These are phyloP conservation scores for Iberis pinnata DNA, from an alignment of 345 rosid genomes.

Conservation along the genomic window DNA sequence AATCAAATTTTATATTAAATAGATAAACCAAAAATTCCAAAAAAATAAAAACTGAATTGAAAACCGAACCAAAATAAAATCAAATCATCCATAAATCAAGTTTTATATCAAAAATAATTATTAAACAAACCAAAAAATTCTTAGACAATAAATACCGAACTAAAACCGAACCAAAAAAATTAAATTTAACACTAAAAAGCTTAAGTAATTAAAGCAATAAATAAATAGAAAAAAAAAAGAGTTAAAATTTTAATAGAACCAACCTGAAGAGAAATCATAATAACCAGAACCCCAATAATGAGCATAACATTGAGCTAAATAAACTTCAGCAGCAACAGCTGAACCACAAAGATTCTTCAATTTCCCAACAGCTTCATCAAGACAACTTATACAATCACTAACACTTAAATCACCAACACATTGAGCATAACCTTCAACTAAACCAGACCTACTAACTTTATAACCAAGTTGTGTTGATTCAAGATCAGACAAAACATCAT, in stretches of 20 bases:
- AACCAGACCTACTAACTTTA: slow-evolving; percentile 71
- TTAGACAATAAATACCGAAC: too few species aligned
- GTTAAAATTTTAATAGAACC: slow-evolving; percentile 5
- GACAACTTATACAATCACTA: slow-evolving; percentile 55
- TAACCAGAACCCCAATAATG: slow-evolving; percentile 87
- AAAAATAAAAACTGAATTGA: too few species aligned
- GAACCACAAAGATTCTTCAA: slow-evolving; percentile 69
- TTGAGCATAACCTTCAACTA: slow-evolving; percentile 77
- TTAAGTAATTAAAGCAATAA: not conserved
- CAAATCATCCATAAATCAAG: too few species aligned
- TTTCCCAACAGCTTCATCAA: slow-evolving; percentile 49
- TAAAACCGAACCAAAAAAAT: too few species aligned
- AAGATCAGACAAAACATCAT: slow-evolving; percentile 71
- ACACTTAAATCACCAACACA: slow-evolving; percentile 72
- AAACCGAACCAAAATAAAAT: too few species aligned
- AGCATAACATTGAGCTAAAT: slow-evolving; percentile 74
- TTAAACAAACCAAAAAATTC: too few species aligned
- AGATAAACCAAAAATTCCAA: too few species aligned
- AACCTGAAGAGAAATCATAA: slow-evolving; percentile 62
- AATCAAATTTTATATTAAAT: too few species aligned
- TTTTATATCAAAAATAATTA: too few species aligned
- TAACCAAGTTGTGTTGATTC: slow-evolving; percentile 41
- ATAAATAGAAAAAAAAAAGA: not conserved
- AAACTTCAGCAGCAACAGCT: slow-evolving; percentile 77
- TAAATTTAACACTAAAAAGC: too few species aligned